These are phyloP conservation scores for Tricholoma hemisulphureum DNA, from an alignment of 768 basidiomycete genomes.

Conservation along the genomic window DNA sequence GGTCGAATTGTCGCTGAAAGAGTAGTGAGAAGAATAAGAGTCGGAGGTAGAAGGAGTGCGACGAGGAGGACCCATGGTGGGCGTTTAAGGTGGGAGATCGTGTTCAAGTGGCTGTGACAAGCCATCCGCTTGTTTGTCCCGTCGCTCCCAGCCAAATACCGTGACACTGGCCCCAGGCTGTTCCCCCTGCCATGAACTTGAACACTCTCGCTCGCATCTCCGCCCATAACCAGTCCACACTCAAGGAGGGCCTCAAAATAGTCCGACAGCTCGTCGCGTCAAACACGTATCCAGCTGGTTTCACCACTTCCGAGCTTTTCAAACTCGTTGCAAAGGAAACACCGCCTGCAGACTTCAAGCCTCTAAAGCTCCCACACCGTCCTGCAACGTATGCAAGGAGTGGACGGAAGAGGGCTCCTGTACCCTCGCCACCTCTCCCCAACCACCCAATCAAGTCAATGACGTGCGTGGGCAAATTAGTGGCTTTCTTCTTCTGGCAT, in stretches of 20 bases:
- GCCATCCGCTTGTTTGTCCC: background rate
- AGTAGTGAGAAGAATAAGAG: constrained; percentile 10
- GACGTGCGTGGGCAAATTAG: constrained; percentile 32
- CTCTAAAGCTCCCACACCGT: constrained; percentile 9
- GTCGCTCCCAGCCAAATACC: background rate
- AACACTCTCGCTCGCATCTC: constrained; percentile 5
- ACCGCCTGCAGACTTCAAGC: constrained; percentile 27
- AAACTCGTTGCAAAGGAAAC: constrained; percentile 31
- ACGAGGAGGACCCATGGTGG: constrained; percentile 32
- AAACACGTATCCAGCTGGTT: constrained; percentile 27
- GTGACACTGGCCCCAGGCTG: background rate
- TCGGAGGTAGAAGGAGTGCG: constrained; percentile 19
- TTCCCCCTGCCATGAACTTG: constrained; percentile 8
- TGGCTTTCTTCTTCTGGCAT: background rate
- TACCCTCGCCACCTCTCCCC: constrained; percentile 35
- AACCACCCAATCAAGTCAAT: constrained; percentile 56
- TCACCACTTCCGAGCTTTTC: constrained; percentile 39
- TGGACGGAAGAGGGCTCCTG: constrained; percentile 1
- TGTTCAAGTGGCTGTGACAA: background rate
- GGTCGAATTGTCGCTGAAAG: constrained; percentile 9
- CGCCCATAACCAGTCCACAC: constrained; percentile 11
- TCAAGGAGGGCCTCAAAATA: constrained; percentile 24
- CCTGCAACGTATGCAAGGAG: background rate
- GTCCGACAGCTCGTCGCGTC: constrained; percentile 30
- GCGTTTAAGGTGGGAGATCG: background rate